These are phyloP conservation scores for Phialophora macrospora DNA, from an alignment of 2,329 filamentous ascomycete species.

Conservation along the genomic window DNA sequence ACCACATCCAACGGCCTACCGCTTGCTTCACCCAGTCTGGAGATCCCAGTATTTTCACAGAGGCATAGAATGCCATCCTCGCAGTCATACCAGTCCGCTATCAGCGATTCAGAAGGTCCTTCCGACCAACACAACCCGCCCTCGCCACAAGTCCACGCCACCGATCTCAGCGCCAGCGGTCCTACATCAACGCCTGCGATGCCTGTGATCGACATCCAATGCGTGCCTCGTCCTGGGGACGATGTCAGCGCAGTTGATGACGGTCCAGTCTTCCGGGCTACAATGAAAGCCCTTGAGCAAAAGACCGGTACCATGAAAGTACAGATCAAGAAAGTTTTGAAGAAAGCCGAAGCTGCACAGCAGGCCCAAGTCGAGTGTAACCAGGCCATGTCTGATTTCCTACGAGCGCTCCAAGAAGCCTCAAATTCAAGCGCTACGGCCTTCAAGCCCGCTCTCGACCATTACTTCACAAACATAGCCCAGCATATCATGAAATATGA, in stretches of 20 bases:
- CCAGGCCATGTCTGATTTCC: slow-evolving; percentile 79
- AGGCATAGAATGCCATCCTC: slow-evolving; percentile 83
- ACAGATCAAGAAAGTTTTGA: slow-evolving; percentile 95
- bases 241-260: slow-evolving; percentile 87
- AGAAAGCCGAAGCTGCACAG: slow-evolving; percentile 88
- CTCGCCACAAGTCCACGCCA: slow-evolving; percentile 40
- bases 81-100: slow-evolving; percentile 82
- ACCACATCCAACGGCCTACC: slow-evolving; percentile 55
- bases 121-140: slow-evolving; percentile 44
- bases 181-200: slow-evolving; percentile 35
- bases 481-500: slow-evolving; percentile 88
- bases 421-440: slow-evolving; percentile 91
- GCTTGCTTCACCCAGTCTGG: slow-evolving; percentile 73
- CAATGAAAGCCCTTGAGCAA: slow-evolving; percentile 93
- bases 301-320: slow-evolving; percentile 93
- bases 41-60: slow-evolving; percentile 69
- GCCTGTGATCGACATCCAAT: slow-evolving; percentile 85
- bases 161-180: slow-evolving; percentile 41
- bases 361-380: slow-evolving; percentile 81
- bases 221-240: slow-evolving; percentile 75
- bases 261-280: slow-evolving; percentile 92
- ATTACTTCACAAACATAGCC: slow-evolving; percentile 97
- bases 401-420: slow-evolving; percentile 84
- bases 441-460: slow-evolving; percentile 93
- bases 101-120: slow-evolving; percentile 70